Evolutionary conservation across 352 stramenopile genomes (phyloP).

Genomic region (Aphanomyces stellatus): DNA sequence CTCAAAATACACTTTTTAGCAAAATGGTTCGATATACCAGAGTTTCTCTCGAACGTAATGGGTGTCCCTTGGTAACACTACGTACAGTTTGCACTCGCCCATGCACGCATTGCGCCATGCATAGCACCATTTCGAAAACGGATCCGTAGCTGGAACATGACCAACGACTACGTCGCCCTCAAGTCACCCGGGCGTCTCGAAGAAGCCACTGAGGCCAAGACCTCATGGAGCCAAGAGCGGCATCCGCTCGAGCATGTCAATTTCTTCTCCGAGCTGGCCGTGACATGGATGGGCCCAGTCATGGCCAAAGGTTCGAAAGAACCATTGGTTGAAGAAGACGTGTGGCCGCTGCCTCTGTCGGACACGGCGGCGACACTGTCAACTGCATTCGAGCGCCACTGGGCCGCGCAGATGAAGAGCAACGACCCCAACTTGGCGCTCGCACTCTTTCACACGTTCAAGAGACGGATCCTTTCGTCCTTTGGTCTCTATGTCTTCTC

Average conservation of each 20-base stretch:
- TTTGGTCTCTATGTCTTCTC: slow-evolving; percentile 31
- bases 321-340: slow-evolving; percentile 28
- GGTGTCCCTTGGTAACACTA: too few relatives aligned
- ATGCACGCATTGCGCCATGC: too few relatives aligned
- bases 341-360: slow-evolving; percentile 22
- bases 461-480: slow-evolving; percentile 30
- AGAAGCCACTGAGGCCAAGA: not conserved
- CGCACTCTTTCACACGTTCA: slow-evolving; percentile 38
- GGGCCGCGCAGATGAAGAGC: slow-evolving; percentile 22
- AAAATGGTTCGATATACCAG: too few relatives aligned
- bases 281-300: slow-evolving; percentile 48
- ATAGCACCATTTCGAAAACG: too few relatives aligned
- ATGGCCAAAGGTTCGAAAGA: slow-evolving; percentile 27
- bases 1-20: too few relatives aligned
- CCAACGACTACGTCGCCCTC: not conserved
- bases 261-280: slow-evolving; percentile 35
- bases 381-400: slow-evolving; percentile 15
- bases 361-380: slow-evolving; percentile 25
- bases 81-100: too few relatives aligned
- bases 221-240: not conserved
- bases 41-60: too few relatives aligned
- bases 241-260: slow-evolving; percentile 34
- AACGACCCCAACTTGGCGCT: slow-evolving; percentile 28
- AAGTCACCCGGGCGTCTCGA: not conserved
- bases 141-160: too few relatives aligned